A percentile compares a stretch with the other conserved stretches of the same genome.
These are phyloP conservation scores for Ceratocystis papillata DNA, from an alignment of 2,329 filamentous ascomycete genomes.

Conservation along the genomic window DNA sequence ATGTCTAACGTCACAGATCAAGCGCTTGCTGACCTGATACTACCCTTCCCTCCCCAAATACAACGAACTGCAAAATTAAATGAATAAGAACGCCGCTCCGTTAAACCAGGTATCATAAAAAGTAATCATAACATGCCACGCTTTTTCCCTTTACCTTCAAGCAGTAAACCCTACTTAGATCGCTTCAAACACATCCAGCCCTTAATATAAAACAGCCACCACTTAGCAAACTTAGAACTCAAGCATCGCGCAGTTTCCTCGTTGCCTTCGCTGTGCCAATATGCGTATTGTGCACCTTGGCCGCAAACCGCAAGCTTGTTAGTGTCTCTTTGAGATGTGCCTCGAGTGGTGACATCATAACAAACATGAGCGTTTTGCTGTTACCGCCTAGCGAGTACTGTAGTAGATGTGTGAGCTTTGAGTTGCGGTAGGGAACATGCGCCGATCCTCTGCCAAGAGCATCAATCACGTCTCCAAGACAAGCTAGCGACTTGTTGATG, in stretches of 20 bases:
- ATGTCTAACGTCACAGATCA: neutral
- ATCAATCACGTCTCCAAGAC: constrained; percentile 86
- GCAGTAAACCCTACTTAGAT: constrained; percentile 11
- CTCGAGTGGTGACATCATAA: constrained; percentile 91
- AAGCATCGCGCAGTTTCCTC: constrained; percentile 40
- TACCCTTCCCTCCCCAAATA: neutral
- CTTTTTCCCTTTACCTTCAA: constrained; percentile 20
- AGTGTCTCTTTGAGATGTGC: constrained; percentile 85
- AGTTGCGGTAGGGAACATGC: constrained; percentile 91
- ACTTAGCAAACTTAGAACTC: neutral
- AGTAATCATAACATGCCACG: constrained; percentile 22
- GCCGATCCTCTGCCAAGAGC: constrained; percentile 74
- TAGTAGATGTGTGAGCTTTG: constrained; percentile 88
- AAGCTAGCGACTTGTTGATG: constrained; percentile 91
- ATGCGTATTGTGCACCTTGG: constrained; percentile 85
- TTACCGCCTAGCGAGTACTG: constrained; percentile 93
- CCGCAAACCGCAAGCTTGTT: constrained; percentile 90
- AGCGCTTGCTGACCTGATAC: too few species aligned
- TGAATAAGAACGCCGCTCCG: constrained; percentile 16
- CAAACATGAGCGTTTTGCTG: constrained; percentile 97
- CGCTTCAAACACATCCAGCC: neutral
- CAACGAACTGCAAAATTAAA: neutral
- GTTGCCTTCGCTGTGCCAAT: constrained; percentile 78
- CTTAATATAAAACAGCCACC: neutral
- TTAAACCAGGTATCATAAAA: constrained; percentile 24